Evolutionary conservation across 345 rosid genomes (phyloP).

Genomic region (Linum usitatissimum): DNA sequence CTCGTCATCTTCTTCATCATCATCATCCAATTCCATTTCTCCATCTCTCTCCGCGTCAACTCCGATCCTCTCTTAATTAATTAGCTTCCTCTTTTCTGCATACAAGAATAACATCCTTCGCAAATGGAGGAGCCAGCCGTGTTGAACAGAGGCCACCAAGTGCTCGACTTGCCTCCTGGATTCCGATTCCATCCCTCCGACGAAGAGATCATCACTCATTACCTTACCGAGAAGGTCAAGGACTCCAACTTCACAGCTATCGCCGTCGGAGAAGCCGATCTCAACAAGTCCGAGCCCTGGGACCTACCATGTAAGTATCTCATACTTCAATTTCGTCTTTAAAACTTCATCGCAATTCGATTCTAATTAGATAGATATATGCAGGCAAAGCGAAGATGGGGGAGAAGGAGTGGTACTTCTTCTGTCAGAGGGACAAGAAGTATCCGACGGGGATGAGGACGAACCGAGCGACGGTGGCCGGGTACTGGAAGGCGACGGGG

Average conservation of each 20-base stretch:
- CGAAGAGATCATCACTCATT: constrained; percentile 70
- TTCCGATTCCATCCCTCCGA: constrained; percentile 92
- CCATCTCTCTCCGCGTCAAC: too few species aligned
- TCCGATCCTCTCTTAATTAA: too few species aligned
- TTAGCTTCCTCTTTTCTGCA: background rate
- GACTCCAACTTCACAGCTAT: constrained; percentile 36
- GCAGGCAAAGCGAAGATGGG: constrained; percentile 91
- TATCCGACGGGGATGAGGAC: constrained; percentile 99
- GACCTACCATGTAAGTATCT: constrained; percentile 59
- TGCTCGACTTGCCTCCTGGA: constrained; percentile 65
- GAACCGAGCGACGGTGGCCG: constrained; percentile 80
- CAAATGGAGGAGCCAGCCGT: constrained; percentile 51
- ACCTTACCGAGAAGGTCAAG: constrained; percentile 50
- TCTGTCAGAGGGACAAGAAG: constrained; percentile 81
- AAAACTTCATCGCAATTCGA: background rate
- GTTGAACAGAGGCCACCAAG: constrained; percentile 48
- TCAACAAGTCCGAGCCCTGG: constrained; percentile 96
- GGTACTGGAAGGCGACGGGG: constrained; percentile 98
- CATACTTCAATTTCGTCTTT: background rate
- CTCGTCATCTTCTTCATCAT: constrained; percentile 3
- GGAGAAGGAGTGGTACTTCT: constrained; percentile 89
- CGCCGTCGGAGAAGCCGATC: constrained; percentile 70
- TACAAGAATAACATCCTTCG: background rate
- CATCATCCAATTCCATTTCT: background rate
- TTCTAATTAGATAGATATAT: constrained; percentile 5